Evolutionary conservation across 78 protist species (phyloP).

Genomic region (Fonticula alba): DNA sequence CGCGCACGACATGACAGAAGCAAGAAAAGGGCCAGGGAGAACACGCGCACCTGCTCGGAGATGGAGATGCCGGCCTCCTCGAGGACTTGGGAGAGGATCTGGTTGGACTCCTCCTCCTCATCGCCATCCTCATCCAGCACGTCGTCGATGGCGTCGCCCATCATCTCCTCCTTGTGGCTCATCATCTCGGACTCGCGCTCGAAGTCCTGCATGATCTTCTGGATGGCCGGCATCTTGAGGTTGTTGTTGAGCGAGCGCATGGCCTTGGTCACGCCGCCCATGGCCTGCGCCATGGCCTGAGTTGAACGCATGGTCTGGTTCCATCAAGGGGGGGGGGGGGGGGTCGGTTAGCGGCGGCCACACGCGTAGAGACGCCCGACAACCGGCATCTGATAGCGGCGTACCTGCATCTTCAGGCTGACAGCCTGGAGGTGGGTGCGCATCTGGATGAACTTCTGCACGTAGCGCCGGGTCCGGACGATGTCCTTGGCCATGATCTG

Average conservation of each 20-base stretch:
- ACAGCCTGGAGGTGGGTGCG: conserved; percentile 65
- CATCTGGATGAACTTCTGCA: conserved; percentile 64
- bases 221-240: conserved; percentile 67
- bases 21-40: too few species aligned
- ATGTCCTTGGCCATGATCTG: conserved; percentile 84
- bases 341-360: background rate
- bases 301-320: conserved; percentile 50
- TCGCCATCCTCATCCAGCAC: conserved; percentile 73
- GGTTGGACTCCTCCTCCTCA: conserved; percentile 68
- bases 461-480: conserved; percentile 63
- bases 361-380: background rate
- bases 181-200: conserved; percentile 67
- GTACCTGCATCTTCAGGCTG: conserved; percentile 46
- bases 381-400: background rate
- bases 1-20: too few species aligned
- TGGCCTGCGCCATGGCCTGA: conserved; percentile 67
- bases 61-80: conserved; percentile 71
- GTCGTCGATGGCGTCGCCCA: conserved; percentile 75
- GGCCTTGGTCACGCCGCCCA: conserved; percentile 66
- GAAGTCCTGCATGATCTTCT: conserved; percentile 85
- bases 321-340: too few species aligned
- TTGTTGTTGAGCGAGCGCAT: conserved; percentile 65
- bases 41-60: too few species aligned
- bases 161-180: conserved; percentile 84
- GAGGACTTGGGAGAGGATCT: conserved; percentile 44